These are phyloP conservation scores for Fonsecaea erecta DNA, from an alignment of 2,329 filamentous ascomycete species.

Conservation along the genomic window DNA sequence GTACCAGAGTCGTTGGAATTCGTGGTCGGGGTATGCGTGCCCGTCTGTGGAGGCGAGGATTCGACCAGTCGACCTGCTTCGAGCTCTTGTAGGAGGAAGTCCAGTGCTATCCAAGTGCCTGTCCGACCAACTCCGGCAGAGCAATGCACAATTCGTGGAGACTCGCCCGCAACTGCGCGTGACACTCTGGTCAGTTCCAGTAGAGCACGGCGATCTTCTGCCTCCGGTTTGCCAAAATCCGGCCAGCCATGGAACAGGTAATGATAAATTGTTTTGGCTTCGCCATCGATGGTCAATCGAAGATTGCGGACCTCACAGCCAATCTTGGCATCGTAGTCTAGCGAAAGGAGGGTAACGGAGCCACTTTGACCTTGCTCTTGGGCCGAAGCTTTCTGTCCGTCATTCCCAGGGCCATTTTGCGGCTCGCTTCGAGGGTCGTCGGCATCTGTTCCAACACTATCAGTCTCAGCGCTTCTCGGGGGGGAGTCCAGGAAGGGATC, in stretches of 20 bases:
- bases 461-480: conserved; percentile 36
- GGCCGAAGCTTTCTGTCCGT: conserved; percentile 10
- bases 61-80: conserved; percentile 70
- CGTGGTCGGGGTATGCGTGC: conserved; percentile 1
- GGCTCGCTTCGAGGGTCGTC: conserved; percentile 8
- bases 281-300: conserved; percentile 51
- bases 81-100: conserved; percentile 84
- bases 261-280: conserved; percentile 76
- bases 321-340: conserved; percentile 60
- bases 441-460: conserved; percentile 32
- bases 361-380: conserved; percentile 16
- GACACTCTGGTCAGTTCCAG: conserved; percentile 57
- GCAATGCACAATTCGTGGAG: conserved; percentile 82
- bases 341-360: conserved; percentile 65
- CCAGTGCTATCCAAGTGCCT: conserved; percentile 95
- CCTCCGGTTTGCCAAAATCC: conserved; percentile 80
- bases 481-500: conserved; percentile 37
- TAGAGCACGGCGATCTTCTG: conserved; percentile 56
- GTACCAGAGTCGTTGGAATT: conserved; percentile 28
- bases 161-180: conserved; percentile 55
- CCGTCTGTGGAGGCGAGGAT: conserved; percentile 12
- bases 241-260: conserved; percentile 87
- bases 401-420: not conserved
- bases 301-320: conserved; percentile 76
- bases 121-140: conserved; percentile 93